These are phyloP conservation scores for Pyrus bretschneideri DNA, from an alignment of 306 rosid genomes.

Conservation along the genomic window DNA sequence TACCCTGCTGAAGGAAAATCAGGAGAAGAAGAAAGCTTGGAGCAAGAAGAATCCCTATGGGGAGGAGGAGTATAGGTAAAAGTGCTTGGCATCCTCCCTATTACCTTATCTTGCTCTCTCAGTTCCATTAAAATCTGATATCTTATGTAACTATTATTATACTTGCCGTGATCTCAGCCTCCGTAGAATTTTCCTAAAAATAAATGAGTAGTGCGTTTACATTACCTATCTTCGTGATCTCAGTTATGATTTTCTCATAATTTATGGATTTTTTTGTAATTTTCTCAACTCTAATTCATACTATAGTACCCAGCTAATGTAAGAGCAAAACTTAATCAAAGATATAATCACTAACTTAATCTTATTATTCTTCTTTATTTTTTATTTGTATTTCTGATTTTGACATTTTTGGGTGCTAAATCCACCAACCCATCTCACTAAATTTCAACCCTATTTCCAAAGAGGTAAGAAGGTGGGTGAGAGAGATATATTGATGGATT, in stretches of 20 bases:
- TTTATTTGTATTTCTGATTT: constrained; percentile 17
- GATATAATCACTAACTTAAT: constrained; percentile 33
- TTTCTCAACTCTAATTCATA: constrained; percentile 33
- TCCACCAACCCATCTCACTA: constrained; percentile 55
- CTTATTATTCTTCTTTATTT: constrained; percentile 22
- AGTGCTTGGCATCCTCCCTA: constrained; percentile 44
- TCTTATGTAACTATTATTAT: background rate
- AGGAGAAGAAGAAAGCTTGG: constrained; percentile 37
- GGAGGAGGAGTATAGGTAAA: constrained; percentile 38
- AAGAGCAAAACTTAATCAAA: constrained; percentile 23
- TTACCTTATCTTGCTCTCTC: constrained; percentile 40
- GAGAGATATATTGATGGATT: background rate
- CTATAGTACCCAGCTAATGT: constrained; percentile 11
- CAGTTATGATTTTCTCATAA: constrained; percentile 5
- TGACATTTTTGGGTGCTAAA: constrained; percentile 46
- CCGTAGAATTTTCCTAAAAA: background rate
- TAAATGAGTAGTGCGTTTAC: background rate
- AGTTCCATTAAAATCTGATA: constrained; percentile 47
- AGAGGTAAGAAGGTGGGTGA: constrained; percentile 28
- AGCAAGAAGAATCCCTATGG: constrained; percentile 32
- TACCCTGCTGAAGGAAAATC: constrained; percentile 23
- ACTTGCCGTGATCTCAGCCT: constrained; percentile 17
- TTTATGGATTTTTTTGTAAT: constrained; percentile 25
- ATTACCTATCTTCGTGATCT: constrained; percentile 12
- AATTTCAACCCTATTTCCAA: constrained; percentile 29